Evolutionary conservation across 2,329 filamentous ascomycete genomes (phyloP), one percentile per base, ranked within the genome.

Genomic region (Aureobasidium uvarum): DNA sequence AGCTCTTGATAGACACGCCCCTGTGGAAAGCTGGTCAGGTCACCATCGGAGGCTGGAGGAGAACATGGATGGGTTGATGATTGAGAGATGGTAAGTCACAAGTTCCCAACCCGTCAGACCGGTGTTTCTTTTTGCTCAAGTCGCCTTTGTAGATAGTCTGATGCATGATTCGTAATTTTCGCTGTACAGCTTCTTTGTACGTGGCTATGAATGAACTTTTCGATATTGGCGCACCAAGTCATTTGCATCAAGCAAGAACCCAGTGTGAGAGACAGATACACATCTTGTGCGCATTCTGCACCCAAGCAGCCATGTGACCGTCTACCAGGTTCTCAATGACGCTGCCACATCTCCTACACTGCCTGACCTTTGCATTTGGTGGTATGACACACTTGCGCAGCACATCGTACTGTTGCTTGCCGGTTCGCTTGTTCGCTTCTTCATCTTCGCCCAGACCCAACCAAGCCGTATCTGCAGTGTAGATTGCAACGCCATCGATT

Each of bases 381-480:
- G 69, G 70, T 13, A 81, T 72, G n/a, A 76, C 76, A 60, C 77
- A 76, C 77, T 83, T 86, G 72, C 82, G 81, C 41, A 86, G 76
- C 33, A 85, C 80, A 71, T 87, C 85, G 10, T 79, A 28, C 89
- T 55, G 81, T 72, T 87, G 82, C 36, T 80, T 78, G n/a, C 82
- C 81, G 67, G 84, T 84, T 75, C 88, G 91, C 11, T 82, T 76
- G 5, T 82, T 84, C 20, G 79, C 78, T 16, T 77, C 76, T 66
- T 87, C 85, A 62, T 87, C 83, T 11, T 84, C 64, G 38, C 64
- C 82, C 16, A 91, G 79, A 5, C 89, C 89, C 13, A 95, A 80
- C 73, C 90, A 84, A 56, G 81, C 81, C 64, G 87, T 91, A 73
- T 95, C 86, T 56, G 85, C 85, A 76, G 92, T 89, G 77, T 90